phyloP scores from a whole-genome alignment of 768 basidiomycete genomes.

The Naganishia randhawae region DNA sequence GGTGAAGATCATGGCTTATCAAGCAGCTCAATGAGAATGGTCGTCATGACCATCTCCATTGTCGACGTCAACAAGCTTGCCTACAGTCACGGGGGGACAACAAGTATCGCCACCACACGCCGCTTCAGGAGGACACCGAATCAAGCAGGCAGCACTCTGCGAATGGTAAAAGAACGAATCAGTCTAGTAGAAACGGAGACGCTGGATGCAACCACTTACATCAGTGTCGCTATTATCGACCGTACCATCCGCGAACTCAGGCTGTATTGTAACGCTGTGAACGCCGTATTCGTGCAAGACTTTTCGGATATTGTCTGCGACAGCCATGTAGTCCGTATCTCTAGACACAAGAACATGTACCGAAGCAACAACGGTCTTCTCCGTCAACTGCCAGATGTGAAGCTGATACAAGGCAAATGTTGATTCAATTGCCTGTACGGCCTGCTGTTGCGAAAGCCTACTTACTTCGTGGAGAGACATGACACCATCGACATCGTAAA shows the following conservation, averaged over 20 bases:
- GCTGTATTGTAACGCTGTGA: conserved; percentile 91
- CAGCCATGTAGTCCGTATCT: conserved; percentile 82
- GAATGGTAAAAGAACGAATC: not conserved
- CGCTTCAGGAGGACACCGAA: conserved; percentile 47
- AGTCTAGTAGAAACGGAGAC: not conserved
- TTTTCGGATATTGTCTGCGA: conserved; percentile 76
- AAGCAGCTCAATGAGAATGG: conserved; percentile 6
- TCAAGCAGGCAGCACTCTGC: conserved; percentile 45
- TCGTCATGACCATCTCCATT: conserved; percentile 27
- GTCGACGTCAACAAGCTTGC: conserved; percentile 43
- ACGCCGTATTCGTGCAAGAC: conserved; percentile 85
- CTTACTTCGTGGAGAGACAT: conserved; percentile 65
- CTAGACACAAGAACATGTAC: conserved; percentile 86
- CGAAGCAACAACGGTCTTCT: conserved; percentile 88
- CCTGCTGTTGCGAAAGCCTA: not conserved
- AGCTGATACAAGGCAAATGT: conserved; percentile 56
- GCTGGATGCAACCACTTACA: not conserved
- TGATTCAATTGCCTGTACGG: not conserved
- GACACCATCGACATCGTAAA: conserved; percentile 78
- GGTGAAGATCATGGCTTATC: not conserved
- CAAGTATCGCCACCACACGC: conserved; percentile 46
- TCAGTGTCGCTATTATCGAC: conserved; percentile 14
- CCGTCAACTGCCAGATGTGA: conserved; percentile 96
- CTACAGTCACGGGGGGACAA: conserved; percentile 39
- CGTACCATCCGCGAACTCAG: conserved; percentile 56